Evolutionary conservation across 768 basidiomycete species (phyloP), one percentile per base, ranked within the genome.

Genomic region (Inosperma sp.): DNA sequence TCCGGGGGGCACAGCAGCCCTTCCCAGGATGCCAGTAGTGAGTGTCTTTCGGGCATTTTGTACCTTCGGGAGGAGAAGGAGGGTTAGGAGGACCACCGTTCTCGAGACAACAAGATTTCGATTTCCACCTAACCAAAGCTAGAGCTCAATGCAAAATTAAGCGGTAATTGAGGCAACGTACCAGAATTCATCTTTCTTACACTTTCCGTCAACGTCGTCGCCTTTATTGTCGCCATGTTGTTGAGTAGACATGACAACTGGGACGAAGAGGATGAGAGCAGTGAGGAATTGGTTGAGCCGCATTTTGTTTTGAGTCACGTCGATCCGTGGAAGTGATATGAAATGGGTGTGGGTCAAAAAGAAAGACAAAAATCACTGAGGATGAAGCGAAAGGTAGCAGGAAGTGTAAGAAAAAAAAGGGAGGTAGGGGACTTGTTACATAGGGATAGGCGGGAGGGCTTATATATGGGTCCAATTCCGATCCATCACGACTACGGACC

Each of bases 1-100:
- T 59, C 40, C 64, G 64, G 48, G 83, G 82, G 21, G 76, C 71
- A 61, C 81, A 83, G 68, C 79, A 83, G 17, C 70, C 66, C 57
- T 77, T 69, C 19, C 63, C 65, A 4, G 55, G 46, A 52, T 68
- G 63, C 80, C 80, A 83, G 59, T 77, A 79, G 66, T 77, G 75
- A 33, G 61, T 67, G 43, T 63, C 66, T 19, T 71, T 68, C 29
- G 78, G 80, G 65, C 78, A 79, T 10, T 67, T 54, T 21, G 63
- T 68, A 40, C 72, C 76, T 36, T 66, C 66, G 21, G 80, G 79
- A n/a, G 80, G 79, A n/a, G 66, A 42, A 5, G 75, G 72, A 5
- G 74, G 67, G 36, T 58, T 60, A 13, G 64, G 49, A 14, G 71
- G 64, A 1, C 71, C 68, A 40, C 79, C 80, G 35, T 59, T 41